phyloP scores from a whole-genome alignment of 768 basidiomycete species.

The Pisolithus tinctorius region DNA sequence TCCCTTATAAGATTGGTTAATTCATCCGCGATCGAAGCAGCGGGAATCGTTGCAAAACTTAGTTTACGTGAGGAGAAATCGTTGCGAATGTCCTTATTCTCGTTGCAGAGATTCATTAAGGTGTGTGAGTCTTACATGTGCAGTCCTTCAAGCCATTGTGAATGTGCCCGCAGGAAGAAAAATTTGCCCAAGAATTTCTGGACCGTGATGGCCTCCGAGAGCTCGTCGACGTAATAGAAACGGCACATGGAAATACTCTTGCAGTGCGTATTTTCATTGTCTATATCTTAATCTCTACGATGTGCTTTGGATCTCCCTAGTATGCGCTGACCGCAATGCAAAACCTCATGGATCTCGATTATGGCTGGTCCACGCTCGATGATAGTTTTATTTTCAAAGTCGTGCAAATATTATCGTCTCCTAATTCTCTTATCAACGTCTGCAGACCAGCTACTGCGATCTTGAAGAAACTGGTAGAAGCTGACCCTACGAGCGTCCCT shows the following conservation, averaged over 20 bases:
- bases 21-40: constrained; percentile 73
- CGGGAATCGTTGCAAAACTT: constrained; percentile 70
- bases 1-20: constrained; percentile 56
- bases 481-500: constrained; percentile 65
- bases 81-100: constrained; percentile 64
- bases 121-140: constrained; percentile 33
- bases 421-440: constrained; percentile 78
- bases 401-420: constrained; percentile 71
- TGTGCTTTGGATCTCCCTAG: constrained; percentile 29
- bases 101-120: constrained; percentile 72
- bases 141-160: constrained; percentile 1
- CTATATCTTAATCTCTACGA: neutral
- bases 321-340: constrained; percentile 84
- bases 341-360: constrained; percentile 80
- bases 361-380: constrained; percentile 74
- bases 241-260: constrained; percentile 72
- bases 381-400: constrained; percentile 69
- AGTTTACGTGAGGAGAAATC: constrained; percentile 49
- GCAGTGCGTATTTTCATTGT: constrained; percentile 46
- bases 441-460: constrained; percentile 89
- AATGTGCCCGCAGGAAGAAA: constrained; percentile 56
- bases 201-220: constrained; percentile 62
- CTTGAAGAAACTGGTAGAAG: constrained; percentile 83
- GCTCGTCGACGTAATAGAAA: constrained; percentile 62
- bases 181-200: constrained; percentile 76